Evolutionary conservation across 129 eudicot species (phyloP), one percentile per base, ranked within the genome.

Genomic region (Flaveria brownii): DNA sequence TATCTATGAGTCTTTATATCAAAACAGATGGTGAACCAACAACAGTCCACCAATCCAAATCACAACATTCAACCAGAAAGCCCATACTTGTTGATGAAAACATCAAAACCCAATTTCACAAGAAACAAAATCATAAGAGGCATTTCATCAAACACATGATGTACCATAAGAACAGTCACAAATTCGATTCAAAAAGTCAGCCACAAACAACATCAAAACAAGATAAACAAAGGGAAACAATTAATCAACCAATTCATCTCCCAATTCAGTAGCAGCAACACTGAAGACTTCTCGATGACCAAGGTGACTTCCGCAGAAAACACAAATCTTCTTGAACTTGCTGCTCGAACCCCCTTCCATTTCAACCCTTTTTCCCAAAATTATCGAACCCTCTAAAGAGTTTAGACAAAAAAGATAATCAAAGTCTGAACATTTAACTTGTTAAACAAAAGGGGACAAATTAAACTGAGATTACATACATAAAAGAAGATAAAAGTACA

Each of bases 251-350:
- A 93, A 78, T 84, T 93, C 96, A 82, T 87, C 87, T 52, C 95
- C 98, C 87, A 93, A 81, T 26, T 90, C 85, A 85, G 84, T 55
- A 88, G 98, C 91, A 82, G 98, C 98, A 76, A 81, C 91, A 59
- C 96, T 90, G 83, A 93, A 93, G 18, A 93, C 91, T 80, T 88
- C 68, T 56, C 98, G 85, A 59, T 85, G 85, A 62, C 98, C 98
- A 81, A 91, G 89, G 20, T 93, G 80, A 63, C 98, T 93, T 45
- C 98, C 98, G 85, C 98, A 93, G 76, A 93, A 93, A 0, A 93
- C 98, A 82, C 98, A 93, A 26, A 93, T 70, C 80, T 65, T 90
- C 75, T 90, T 86, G 92, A 93, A 93, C 49, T 77, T 83, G 80
- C 84, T 85, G 63, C 78, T 82, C 30, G 86, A 73, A 72, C 78